These are phyloP conservation scores for Gossypioides kirkii DNA, from an alignment of 345 rosid genomes.

Conservation along the genomic window DNA sequence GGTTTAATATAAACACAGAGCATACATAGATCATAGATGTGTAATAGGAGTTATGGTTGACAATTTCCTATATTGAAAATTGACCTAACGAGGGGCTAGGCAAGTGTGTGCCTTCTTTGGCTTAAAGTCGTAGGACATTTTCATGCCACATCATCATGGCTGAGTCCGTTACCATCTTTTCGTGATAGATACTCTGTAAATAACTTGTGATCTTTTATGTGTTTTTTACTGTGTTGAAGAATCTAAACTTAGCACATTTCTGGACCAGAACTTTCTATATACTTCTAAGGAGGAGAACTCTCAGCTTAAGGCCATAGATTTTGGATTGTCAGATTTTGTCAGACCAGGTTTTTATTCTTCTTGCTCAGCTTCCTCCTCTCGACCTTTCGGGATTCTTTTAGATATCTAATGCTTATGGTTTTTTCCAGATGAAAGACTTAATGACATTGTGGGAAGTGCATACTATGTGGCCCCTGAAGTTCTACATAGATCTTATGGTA, in stretches of 20 bases:
- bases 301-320: conserved; percentile 88
- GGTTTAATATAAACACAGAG: not conserved
- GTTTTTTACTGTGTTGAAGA: not conserved
- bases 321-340: conserved; percentile 94
- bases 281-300: conserved; percentile 79
- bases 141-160: not conserved
- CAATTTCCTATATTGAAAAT: not conserved
- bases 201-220: not conserved
- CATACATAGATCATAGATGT: not conserved
- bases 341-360: conserved; percentile 70
- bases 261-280: conserved; percentile 82
- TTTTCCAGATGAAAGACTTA: conserved; percentile 76
- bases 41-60: not conserved
- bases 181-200: not conserved
- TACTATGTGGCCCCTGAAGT: conserved; percentile 99
- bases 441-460: conserved; percentile 96
- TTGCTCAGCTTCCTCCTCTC: conserved; percentile 1
- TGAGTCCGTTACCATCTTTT: not conserved
- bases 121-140: not conserved
- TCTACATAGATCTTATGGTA: conserved; percentile 79
- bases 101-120: not conserved
- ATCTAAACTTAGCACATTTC: conserved; percentile 26
- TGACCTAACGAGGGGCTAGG: not conserved
- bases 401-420: conserved; percentile 17
- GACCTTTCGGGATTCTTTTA: conserved; percentile 13